phyloP scores from a whole-genome alignment of 192 early-diverging fungal species.

The Chytriomyces confervae region DNA sequence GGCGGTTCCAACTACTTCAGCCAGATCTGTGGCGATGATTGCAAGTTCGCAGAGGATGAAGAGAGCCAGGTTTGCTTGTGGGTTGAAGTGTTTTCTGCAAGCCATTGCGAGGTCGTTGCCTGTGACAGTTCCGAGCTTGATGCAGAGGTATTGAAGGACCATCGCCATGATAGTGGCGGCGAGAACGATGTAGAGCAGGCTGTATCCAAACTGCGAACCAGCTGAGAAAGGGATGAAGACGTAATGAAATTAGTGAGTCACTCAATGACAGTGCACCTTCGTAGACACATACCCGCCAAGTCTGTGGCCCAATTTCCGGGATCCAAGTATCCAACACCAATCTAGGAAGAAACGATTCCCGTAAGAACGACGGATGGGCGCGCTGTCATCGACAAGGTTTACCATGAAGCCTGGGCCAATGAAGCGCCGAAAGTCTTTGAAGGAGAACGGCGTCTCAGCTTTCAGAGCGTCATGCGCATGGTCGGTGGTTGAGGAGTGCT shows the following conservation, averaged over 20 bases:
- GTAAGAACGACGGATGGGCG: neutral
- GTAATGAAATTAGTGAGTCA: neutral
- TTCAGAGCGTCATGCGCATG: no score
- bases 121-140: conserved; percentile 78
- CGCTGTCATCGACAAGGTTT: neutral
- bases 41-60: conserved; percentile 76
- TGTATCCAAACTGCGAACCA: conserved; percentile 76
- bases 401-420: conserved; percentile 59
- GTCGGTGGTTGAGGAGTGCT: no score
- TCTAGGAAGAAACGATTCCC: neutral
- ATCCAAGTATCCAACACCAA: conserved; percentile 68
- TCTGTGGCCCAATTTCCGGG: conserved; percentile 88
- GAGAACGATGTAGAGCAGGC: conserved; percentile 72
- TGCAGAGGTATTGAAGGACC: conserved; percentile 73
- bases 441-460: neutral
- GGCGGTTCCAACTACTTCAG: conserved; percentile 88
- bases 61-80: conserved; percentile 61
- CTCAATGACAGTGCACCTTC: conserved; percentile 27
- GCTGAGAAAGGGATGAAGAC: conserved; percentile 44
- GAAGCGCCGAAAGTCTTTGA: conserved; percentile 35
- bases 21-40: conserved; percentile 81
- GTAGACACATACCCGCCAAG: conserved; percentile 48
- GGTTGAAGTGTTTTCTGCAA: conserved; percentile 64
- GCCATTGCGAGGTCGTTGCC: conserved; percentile 74
- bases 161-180: conserved; percentile 76